Conservation (phyloP, 176 grass and related monocot genomes). For the Neostapfia colusana region DNA sequence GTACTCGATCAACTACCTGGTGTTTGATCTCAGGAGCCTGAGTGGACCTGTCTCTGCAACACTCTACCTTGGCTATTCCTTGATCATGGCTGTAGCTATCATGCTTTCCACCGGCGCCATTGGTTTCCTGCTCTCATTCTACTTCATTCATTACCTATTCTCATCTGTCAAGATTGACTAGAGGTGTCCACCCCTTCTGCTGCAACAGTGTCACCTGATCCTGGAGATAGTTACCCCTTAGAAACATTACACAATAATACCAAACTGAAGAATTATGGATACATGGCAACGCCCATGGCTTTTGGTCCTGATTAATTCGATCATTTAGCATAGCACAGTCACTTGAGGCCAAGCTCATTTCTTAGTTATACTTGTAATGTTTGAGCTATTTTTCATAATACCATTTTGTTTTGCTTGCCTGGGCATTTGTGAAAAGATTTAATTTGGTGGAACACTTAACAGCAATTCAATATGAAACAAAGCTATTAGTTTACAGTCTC, state of each 20-base stretch:
- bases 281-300: conserved; percentile 43
- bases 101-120: conserved; percentile 74
- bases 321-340: conserved; percentile 42
- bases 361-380: conserved; percentile 46
- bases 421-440: conserved; percentile 41
- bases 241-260: conserved; percentile 49
- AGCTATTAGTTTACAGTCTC: conserved; percentile 26
- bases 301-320: conserved; percentile 38
- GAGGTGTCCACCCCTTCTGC: conserved; percentile 26
- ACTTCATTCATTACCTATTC: conserved; percentile 92
- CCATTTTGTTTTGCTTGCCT: conserved; percentile 43
- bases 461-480: conserved; percentile 36
- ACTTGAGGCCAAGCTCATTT: conserved; percentile 33
- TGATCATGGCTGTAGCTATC: conserved; percentile 81
- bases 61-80: conserved; percentile 76
- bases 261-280: conserved; percentile 19
- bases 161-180: conserved; percentile 91
- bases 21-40: conserved; percentile 83
- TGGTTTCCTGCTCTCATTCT: conserved; percentile 81
- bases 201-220: conserved; percentile 35
- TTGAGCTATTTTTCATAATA: conserved; percentile 42
- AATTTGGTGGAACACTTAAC: conserved; percentile 33
- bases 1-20: conserved; percentile 79
- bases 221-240: conserved; percentile 52
- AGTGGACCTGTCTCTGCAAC: conserved; percentile 67